Percentiles rank a stretch among this genome's conserved stretches.
Evolutionary conservation across 306 rosid species (phyloP).

Genomic region (Prunus davidiana): DNA sequence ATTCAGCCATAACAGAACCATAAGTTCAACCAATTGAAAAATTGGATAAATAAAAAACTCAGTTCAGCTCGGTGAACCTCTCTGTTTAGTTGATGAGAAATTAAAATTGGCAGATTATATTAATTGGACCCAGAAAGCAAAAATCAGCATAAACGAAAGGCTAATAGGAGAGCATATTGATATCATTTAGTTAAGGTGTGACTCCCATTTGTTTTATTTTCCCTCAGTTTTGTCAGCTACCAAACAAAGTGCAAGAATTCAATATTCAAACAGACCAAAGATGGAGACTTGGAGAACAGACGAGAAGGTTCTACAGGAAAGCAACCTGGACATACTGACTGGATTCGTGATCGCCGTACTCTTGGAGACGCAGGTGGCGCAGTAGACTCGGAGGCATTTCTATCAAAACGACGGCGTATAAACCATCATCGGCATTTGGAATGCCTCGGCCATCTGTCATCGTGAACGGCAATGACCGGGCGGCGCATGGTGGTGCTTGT

Average conservation of each 20-base stretch:
- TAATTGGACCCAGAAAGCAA: too few relatives aligned
- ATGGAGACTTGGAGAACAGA: background rate
- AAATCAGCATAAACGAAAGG: too few relatives aligned
- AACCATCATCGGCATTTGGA: slow-evolving; percentile 24
- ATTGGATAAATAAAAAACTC: background rate
- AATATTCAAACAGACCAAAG: background rate
- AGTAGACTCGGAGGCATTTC: slow-evolving; percentile 5
- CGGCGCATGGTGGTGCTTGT: slow-evolving; percentile 18
- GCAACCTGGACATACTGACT: slow-evolving; percentile 52
- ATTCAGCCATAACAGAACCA: background rate
- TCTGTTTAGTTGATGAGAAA: too few relatives aligned
- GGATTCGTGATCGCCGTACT: slow-evolving; percentile 12
- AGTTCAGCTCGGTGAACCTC: background rate
- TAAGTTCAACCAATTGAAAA: background rate
- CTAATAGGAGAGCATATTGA: too few relatives aligned
- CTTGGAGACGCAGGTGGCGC: slow-evolving; percentile 8
- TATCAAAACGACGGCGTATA: background rate
- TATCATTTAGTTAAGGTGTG: background rate
- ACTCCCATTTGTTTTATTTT: background rate
- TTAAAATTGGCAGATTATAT: too few relatives aligned
- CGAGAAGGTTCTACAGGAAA: background rate
- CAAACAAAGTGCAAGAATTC: background rate
- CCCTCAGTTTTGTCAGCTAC: background rate
- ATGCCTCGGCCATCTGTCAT: slow-evolving; percentile 2
- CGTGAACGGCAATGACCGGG: slow-evolving; percentile 13